Evolutionary conservation across 208 protist genomes (phyloP).

Genomic region (Crithidia expoeki): DNA sequence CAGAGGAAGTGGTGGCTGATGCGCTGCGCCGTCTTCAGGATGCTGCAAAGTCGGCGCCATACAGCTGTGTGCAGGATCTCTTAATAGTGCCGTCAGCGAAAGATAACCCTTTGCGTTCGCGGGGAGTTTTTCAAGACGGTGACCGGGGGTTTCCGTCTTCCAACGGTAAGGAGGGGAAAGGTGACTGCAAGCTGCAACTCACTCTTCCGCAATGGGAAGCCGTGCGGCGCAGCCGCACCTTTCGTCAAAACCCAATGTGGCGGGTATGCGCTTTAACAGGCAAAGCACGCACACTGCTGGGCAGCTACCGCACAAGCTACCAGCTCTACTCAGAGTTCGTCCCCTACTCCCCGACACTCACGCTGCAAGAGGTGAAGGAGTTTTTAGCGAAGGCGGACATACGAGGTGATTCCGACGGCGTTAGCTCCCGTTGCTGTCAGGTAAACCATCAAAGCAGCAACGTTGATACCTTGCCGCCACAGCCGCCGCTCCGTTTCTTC

Average conservation of each 20-base stretch:
- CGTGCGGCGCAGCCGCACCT: conserved; percentile 54
- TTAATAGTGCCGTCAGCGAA: conserved; percentile 10
- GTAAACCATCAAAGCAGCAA: neutral
- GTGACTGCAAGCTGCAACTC: conserved; percentile 22
- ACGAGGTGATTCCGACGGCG: neutral
- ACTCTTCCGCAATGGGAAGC: conserved; percentile 56
- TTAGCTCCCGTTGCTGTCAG: no score
- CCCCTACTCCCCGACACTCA: conserved; percentile 25
- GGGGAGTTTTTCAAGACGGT: neutral
- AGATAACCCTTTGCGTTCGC: neutral
- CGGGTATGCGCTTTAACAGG: conserved; percentile 52
- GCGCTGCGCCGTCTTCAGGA: conserved; percentile 9
- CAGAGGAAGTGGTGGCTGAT: conserved; percentile 16
- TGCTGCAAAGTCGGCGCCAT: conserved; percentile 5
- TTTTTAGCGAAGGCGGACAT: neutral
- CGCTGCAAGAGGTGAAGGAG: conserved; percentile 3
- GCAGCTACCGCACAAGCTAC: conserved; percentile 69
- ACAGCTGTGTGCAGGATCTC: conserved; percentile 22
- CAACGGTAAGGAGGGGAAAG: neutral
- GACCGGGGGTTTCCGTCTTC: neutral
- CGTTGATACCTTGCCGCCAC: neutral
- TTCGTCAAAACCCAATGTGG: conserved; percentile 52
- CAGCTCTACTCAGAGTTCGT: conserved; percentile 83
- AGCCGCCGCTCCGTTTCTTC: conserved; percentile 61
- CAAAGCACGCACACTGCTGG: conserved; percentile 64